Evolutionary conservation across 495 filamentous ascomycete genomes (phyloP).

Genomic region (Podospora didyma): DNA sequence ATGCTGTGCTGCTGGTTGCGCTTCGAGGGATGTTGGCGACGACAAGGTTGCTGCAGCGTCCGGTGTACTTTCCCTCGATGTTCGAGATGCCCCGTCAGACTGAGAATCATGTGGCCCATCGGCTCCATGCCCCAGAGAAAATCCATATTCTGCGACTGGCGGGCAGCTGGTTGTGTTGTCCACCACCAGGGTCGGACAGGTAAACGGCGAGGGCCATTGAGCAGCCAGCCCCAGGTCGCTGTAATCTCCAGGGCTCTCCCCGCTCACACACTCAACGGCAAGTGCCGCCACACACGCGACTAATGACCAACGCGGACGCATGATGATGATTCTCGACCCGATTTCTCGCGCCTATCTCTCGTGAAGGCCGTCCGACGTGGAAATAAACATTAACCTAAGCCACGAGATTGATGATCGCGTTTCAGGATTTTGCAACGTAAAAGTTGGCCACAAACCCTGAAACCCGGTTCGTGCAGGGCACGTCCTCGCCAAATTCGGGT

Average conservation of each 20-base stretch:
- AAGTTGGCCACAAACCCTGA: background rate
- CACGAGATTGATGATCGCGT: background rate
- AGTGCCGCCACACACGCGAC: background rate
- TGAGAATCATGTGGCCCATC: too few species aligned
- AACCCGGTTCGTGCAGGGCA: background rate
- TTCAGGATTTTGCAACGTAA: background rate
- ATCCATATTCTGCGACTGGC: too few species aligned
- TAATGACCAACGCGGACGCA: background rate
- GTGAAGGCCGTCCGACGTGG: background rate
- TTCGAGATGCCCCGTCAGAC: too few species aligned
- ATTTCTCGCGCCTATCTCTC: background rate
- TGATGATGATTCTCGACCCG: background rate
- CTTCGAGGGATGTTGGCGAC: too few species aligned
- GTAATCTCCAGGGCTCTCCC: background rate
- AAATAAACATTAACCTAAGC: background rate
- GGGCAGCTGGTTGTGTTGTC: background rate
- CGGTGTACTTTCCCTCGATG: too few species aligned
- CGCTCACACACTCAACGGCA: background rate
- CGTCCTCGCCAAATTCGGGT: background rate
- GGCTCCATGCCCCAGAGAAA: too few species aligned
- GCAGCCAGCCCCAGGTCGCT: background rate
- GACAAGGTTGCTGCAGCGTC: too few species aligned
- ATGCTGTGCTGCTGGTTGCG: too few species aligned
- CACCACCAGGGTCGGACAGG: background rate
- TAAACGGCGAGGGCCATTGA: background rate